phyloP scores from a whole-genome alignment of 768 basidiomycete genomes.

The Leccinellum luteum region DNA sequence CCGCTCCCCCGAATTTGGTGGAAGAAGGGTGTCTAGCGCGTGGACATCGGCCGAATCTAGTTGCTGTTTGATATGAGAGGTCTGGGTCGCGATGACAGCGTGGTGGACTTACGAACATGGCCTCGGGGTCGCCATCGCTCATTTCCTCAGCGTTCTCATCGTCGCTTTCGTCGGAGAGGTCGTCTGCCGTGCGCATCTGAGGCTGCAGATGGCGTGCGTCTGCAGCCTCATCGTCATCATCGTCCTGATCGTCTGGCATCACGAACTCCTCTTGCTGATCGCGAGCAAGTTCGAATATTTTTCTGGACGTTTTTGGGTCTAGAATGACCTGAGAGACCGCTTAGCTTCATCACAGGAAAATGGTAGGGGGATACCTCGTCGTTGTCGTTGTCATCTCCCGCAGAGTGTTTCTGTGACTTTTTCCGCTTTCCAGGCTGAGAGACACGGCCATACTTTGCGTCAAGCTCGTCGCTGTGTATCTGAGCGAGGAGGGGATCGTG shows the following conservation, averaged over 20 bases:
- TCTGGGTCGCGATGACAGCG: constrained; percentile 1
- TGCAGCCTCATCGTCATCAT: constrained; percentile 32
- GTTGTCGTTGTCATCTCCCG: constrained; percentile 47
- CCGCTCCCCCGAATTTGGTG: constrained; percentile 70
- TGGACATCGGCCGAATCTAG: constrained; percentile 89
- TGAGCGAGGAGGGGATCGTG: constrained; percentile 89
- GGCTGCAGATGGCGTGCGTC: constrained; percentile 28
- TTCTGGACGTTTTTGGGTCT: constrained; percentile 78
- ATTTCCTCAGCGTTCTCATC: constrained; percentile 28
- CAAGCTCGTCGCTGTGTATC: constrained; percentile 72
- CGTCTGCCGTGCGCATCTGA: constrained; percentile 34
- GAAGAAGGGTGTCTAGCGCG: constrained; percentile 78
- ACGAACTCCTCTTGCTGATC: constrained; percentile 91
- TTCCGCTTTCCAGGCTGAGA: constrained; percentile 74
- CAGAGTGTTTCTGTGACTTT: constrained; percentile 48
- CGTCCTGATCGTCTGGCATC: constrained; percentile 56
- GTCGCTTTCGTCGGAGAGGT: constrained; percentile 60
- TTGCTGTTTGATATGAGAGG: constrained; percentile 46
- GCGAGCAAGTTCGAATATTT: constrained; percentile 88
- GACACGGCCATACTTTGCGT: constrained; percentile 75
- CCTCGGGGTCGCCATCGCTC: constrained; percentile 46
- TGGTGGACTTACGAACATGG: constrained; percentile 51
- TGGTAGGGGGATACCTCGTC: constrained; percentile 47
- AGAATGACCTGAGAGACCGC: constrained; percentile 52
- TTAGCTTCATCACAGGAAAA: constrained; percentile 1